Evolutionary conservation across 306 rosid genomes (phyloP).

Genomic region (Prunus mira): DNA sequence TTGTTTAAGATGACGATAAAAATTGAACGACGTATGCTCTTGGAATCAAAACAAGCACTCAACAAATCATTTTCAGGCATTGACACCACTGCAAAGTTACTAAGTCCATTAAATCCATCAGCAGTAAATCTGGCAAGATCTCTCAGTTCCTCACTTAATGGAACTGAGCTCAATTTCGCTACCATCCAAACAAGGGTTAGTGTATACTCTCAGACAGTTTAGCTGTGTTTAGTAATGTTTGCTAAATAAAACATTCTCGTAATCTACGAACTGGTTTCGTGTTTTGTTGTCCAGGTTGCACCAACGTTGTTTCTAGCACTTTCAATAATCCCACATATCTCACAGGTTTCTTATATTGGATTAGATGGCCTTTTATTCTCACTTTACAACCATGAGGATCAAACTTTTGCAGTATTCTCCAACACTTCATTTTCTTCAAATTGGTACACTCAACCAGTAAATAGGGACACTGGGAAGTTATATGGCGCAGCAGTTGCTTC

Average conservation of each 20-base stretch:
- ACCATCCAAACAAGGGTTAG: constrained; percentile 19
- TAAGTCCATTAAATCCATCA: constrained; percentile 13
- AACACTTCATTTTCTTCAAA: constrained; percentile 8
- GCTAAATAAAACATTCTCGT: too few relatives aligned
- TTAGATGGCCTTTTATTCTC: constrained; percentile 18
- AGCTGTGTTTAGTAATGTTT: too few relatives aligned
- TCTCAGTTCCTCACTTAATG: constrained; percentile 19
- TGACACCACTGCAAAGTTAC: constrained; percentile 11
- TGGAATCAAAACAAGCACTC: background rate
- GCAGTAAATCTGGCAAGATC: constrained; percentile 16
- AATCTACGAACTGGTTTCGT: too few relatives aligned
- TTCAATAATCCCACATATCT: constrained; percentile 16
- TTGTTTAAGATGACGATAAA: background rate
- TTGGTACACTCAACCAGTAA: constrained; percentile 15
- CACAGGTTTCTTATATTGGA: constrained; percentile 26
- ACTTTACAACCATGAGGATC: background rate
- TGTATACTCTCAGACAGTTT: background rate
- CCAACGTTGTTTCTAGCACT: constrained; percentile 22
- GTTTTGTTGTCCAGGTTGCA: constrained; percentile 24
- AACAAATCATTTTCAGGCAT: background rate
- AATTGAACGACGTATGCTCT: background rate
- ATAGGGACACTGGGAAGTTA: constrained; percentile 17
- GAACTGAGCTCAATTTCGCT: constrained; percentile 10
- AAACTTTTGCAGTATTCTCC: constrained; percentile 12
- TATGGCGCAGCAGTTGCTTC: constrained; percentile 5